phyloP scores from a whole-genome alignment of 2,329 filamentous ascomycete genomes.

The Fusarium tuaranense region DNA sequence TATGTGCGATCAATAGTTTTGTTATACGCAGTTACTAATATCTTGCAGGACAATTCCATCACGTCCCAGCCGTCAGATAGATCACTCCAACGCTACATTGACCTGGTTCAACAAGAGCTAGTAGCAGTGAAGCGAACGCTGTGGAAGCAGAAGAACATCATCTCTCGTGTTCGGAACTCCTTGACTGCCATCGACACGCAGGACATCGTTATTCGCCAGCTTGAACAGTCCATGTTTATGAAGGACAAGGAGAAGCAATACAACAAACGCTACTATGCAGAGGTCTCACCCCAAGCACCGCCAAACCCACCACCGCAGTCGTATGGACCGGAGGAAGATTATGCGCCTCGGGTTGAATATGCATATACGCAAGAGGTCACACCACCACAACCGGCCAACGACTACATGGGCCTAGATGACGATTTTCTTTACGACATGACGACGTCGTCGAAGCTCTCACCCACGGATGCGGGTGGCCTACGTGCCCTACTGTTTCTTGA shows the following conservation, averaged over 20 bases:
- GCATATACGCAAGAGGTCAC: conserved; percentile 3
- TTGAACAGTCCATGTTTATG: conserved; percentile 19
- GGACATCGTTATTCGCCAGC: conserved; percentile 23
- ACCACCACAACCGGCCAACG: conserved; percentile 17
- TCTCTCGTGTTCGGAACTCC: conserved; percentile 43
- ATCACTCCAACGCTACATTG: conserved; percentile 55
- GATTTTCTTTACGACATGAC: conserved; percentile 44
- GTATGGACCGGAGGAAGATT: conserved; percentile 19
- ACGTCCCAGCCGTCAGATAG: conserved; percentile 54
- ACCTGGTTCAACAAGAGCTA: conserved; percentile 56
- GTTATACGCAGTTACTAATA: conserved; percentile 22
- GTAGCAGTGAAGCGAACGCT: conserved; percentile 52
- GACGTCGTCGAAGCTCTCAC: conserved; percentile 49
- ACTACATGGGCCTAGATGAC: conserved; percentile 39
- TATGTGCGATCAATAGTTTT: conserved; percentile 35
- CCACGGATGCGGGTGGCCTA: conserved; percentile 53
- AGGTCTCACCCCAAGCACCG: background rate
- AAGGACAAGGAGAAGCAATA: conserved; percentile 17
- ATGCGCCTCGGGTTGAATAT: conserved; percentile 4
- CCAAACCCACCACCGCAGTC: conserved; percentile 9
- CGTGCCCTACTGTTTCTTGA: conserved; percentile 55
- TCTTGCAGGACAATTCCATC: conserved; percentile 53
- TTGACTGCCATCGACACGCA: conserved; percentile 31
- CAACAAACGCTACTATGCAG: conserved; percentile 12
- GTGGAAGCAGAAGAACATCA: conserved; percentile 47